Base-by-base conservation (phyloP, 1,284 basidiomycete species). In the Microbotryomycetes sp. region DNA sequence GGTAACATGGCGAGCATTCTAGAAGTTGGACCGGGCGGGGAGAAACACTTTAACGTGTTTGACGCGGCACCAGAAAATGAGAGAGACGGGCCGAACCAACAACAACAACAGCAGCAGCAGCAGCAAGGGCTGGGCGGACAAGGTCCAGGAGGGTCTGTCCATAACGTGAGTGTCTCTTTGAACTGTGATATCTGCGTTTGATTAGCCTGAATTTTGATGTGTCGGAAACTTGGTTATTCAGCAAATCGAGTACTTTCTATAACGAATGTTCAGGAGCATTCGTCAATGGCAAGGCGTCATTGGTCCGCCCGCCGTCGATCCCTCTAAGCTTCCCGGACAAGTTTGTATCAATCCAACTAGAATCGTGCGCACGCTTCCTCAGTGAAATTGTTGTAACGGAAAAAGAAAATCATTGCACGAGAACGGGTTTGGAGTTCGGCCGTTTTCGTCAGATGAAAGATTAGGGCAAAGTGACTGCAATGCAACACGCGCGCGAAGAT, bases 1-100 rank as follows among this genome's bases (percentile, higher is more conserved):
- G 96, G 96, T 31, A 99, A 99, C 76, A 89, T 89, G 68, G 96
- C 96, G 15, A 91, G 88, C 70, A 97, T 98, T 68, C 79, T 98
- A 56, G 94, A 98, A 78, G 90, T 99, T 26, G 89, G 91, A 0
- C 94, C 94, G 1, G 89, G 85, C 29, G 91, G 87, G 49, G 74
- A 78, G 54, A 89, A 90, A 81, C 92, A 89, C 77, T 98, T 98
- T 76, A 98, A 98, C 71, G 96, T 97, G 31, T 96, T 98, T 73
- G 91, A 96, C 70, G 96, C 96, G 3, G 96, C 96, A 4, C 96
- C 96, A 9, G 96, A 99, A 76, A 99, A 99, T 75, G 94, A 96
- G 57, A 26, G 70, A 21, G 71, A 72, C 50, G 71, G 71, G 2
- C 71, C 71, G 45, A 50, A 30, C 28, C 67, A 70, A 52, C 63